Percentiles rank a stretch among this genome's conserved stretches.
Conservation (phyloP, 371 early-diverging fungal species). For the Mortierella sp. region DNA sequence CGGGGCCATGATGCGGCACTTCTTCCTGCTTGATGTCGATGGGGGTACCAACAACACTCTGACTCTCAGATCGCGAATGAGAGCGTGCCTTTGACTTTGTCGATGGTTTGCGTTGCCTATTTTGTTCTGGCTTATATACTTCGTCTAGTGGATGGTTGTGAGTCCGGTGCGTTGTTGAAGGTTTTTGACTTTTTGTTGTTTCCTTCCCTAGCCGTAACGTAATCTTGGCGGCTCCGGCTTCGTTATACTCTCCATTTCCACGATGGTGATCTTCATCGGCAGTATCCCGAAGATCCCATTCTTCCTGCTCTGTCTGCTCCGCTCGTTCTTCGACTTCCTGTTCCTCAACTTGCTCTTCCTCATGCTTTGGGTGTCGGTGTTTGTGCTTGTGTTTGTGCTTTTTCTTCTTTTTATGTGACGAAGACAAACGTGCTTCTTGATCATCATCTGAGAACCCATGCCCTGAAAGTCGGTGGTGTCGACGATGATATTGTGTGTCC, state of each 20-base stretch:
- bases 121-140: background rate
- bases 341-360: slow-evolving; percentile 4
- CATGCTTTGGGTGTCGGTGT: slow-evolving; percentile 37
- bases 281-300: background rate
- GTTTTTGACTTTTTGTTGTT: background rate
- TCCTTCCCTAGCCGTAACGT: slow-evolving; percentile 21
- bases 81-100: slow-evolving; percentile 13
- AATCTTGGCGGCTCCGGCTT: slow-evolving; percentile 22
- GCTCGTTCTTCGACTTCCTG: background rate
- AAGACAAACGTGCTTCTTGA: slow-evolving; percentile 13
- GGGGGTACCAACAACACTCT: background rate
- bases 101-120: background rate
- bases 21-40: slow-evolving; percentile 35
- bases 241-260: slow-evolving; percentile 3
- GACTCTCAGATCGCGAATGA: slow-evolving; percentile 25
- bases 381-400: slow-evolving; percentile 54
- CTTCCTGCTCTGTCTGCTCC: background rate
- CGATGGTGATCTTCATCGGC: background rate
- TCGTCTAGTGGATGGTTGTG: slow-evolving; percentile 8
- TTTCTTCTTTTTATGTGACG: slow-evolving; percentile 43
- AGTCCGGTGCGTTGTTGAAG: slow-evolving; percentile 6
- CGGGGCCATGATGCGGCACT: background rate
- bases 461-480: background rate
- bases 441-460: slow-evolving; percentile 19
- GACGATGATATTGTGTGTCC: slow-evolving; percentile 6